Evolutionary conservation across 106 monocot genomes (phyloP), one percentile per base, ranked within the genome.

Genomic region (Posidonia australis): DNA sequence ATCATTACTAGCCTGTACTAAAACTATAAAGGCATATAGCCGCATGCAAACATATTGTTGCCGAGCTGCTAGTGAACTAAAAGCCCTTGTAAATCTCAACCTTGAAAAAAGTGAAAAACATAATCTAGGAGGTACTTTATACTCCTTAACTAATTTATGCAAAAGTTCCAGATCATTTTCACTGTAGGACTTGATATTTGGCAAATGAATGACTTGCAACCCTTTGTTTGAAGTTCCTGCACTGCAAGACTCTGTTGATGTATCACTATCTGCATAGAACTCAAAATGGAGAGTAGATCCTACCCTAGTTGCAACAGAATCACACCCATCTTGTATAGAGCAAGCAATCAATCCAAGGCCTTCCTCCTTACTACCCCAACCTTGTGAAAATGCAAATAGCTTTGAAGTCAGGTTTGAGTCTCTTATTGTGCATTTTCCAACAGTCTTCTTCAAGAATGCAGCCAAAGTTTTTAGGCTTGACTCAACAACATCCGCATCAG

Each of bases 231-330:
- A 36, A 57, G 65, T 13, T 29, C 65, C 64, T 63, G 57, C 10
- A 69, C 1, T 41, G 54, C 41, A 45, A 48, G 77, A 75, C 10
- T 59, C 22, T 3, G 63, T 29, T 63, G 69, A 64, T 54, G 65
- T 59, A 69, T 68, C 69, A 69, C 23, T 31, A 71, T 65, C 70
- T 53, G 68, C 54, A 80, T 90, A 85, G 22, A 90, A 90, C 59
- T 90, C 82, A 73, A 90, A 90, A 76, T 85, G 80, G 55, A 90
- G 85, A 5, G 82, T 73, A 17, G 82, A 80, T 20, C 85, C 89
- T 52, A 81, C 61, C 53, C 78, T 71, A 71, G 25, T 67, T 30
- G 82, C 63, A 69, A 68, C 49, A 27, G 79, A 41, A 71, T 81
- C 81, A 74, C 72, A 81, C 4, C 72, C 76, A 77, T 65, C 62